Percentiles rank a stretch among this genome's conserved stretches.
phyloP scores from a whole-genome alignment of 805 yeast species.

The Candida berthetii region DNA sequence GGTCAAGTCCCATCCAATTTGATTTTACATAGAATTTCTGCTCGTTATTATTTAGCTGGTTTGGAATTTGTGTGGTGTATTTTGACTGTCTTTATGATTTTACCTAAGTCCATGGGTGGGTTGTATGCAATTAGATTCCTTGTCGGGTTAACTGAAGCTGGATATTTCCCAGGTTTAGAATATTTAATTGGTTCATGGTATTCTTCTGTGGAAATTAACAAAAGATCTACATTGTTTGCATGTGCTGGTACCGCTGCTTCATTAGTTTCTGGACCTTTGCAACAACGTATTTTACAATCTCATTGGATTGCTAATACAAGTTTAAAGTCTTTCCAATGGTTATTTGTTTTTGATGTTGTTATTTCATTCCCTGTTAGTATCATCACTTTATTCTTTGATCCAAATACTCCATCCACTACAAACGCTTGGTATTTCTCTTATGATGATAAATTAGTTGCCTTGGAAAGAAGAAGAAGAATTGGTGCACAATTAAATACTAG shows the following conservation, averaged over 20 bases:
- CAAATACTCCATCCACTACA: conserved; percentile 35
- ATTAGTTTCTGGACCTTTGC: conserved; percentile 27
- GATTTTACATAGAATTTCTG: conserved; percentile 30
- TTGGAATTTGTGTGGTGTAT: conserved; percentile 36
- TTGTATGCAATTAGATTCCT: conserved; percentile 26
- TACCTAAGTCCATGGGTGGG: conserved; percentile 14
- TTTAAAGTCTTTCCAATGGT: conserved; percentile 30
- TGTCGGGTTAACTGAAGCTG: conserved; percentile 34
- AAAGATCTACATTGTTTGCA: conserved; percentile 22
- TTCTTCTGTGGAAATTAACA: conserved; percentile 21
- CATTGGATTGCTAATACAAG: conserved; percentile 8
- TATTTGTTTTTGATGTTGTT: conserved; percentile 36
- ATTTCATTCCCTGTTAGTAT: conserved; percentile 32
- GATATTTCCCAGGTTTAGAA: conserved; percentile 39
- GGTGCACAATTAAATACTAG: conserved; percentile 34
- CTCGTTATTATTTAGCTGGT: conserved; percentile 34
- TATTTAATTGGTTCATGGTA: conserved; percentile 30
- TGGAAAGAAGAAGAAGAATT: conserved; percentile 32
- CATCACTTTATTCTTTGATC: conserved; percentile 31
- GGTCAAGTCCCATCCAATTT: conserved; percentile 39
- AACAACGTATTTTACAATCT: conserved; percentile 18
- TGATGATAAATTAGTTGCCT: conserved; percentile 33
- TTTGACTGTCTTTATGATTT: conserved; percentile 25
- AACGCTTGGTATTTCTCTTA: conserved; percentile 32
- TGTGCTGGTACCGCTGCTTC: conserved; percentile 23